Evolutionary conservation across 371 early-diverging fungal genomes (phyloP).

Genomic region (Rhizopus microsporus): DNA sequence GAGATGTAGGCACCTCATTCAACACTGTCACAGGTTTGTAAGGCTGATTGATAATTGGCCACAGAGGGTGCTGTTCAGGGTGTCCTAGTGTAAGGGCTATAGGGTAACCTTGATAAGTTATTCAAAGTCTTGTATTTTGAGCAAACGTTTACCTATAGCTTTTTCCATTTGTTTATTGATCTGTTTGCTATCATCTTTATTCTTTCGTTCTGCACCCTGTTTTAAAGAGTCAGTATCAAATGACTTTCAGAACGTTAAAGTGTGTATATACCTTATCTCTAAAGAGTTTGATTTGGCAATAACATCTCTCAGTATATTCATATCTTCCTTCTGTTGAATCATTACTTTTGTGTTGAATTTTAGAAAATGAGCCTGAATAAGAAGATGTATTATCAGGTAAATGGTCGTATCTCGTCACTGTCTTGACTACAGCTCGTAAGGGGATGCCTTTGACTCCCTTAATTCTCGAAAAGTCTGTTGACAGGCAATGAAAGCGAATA

Average conservation of each 20-base stretch:
- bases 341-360: background rate
- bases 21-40: conserved; percentile 11
- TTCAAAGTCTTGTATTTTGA: background rate
- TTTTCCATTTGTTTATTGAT: conserved; percentile 59
- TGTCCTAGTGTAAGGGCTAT: conserved; percentile 21
- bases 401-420: conserved; percentile 5
- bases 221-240: background rate
- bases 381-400: conserved; percentile 5
- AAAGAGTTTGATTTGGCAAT: conserved; percentile 73
- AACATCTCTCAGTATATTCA: conserved; percentile 56
- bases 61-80: conserved; percentile 24
- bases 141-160: conserved; percentile 11
- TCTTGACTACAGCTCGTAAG: conserved; percentile 50
- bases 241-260: background rate
- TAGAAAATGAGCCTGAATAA: conserved; percentile 12
- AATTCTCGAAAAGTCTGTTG: conserved; percentile 82
- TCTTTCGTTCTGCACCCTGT: conserved; percentile 64
- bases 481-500: conserved; percentile 78
- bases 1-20: conserved; percentile 7
- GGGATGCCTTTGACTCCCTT: conserved; percentile 88
- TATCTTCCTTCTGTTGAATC: conserved; percentile 1
- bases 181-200: conserved; percentile 64
- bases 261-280: conserved; percentile 66
- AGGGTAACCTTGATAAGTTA: too few relatives aligned
- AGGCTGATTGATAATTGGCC: conserved; percentile 17